Percentiles rank a stretch among this genome's conserved stretches.
phyloP scores from a whole-genome alignment of 2,329 filamentous ascomycete species.

The Plenodomus lindquistii region DNA sequence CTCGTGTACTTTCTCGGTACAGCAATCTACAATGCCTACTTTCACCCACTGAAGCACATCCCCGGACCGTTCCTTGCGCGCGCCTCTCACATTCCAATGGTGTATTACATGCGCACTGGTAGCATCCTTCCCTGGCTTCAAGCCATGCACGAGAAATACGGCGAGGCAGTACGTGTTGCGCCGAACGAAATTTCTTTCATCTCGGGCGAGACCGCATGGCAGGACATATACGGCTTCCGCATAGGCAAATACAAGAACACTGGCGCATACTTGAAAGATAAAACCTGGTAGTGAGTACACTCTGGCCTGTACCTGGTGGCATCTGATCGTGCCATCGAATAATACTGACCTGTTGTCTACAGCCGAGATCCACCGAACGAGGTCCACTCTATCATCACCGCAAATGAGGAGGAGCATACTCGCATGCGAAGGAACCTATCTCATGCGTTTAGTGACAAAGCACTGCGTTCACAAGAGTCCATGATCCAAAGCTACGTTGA shows the following conservation, averaged over 20 bases:
- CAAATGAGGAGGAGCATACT: slow-evolving; percentile 36
- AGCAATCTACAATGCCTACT: slow-evolving; percentile 46
- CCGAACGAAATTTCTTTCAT: slow-evolving; percentile 51
- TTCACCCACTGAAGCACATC: slow-evolving; percentile 50
- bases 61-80: slow-evolving; percentile 48
- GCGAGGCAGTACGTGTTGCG: slow-evolving; percentile 48
- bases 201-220: slow-evolving; percentile 48
- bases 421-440: slow-evolving; percentile 44
- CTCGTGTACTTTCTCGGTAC: slow-evolving; percentile 14
- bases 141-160: slow-evolving; percentile 46
- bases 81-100: slow-evolving; percentile 39
- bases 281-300: slow-evolving; percentile 33
- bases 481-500: slow-evolving; percentile 47
- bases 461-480: slow-evolving; percentile 46
- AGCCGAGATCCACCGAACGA: slow-evolving; percentile 33
- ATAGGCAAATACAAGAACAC: slow-evolving; percentile 43
- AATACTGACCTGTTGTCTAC: too few relatives aligned
- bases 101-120: slow-evolving; percentile 30
- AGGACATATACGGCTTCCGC: slow-evolving; percentile 50
- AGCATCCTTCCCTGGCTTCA: slow-evolving; percentile 26
- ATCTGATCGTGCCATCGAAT: background rate
- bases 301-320: background rate
- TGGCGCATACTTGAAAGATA: slow-evolving; percentile 43
- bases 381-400: slow-evolving; percentile 28
- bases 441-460: slow-evolving; percentile 50